Evolutionary conservation across 208 protist species (phyloP).

Genomic region (Crithidia fasciculata): DNA sequence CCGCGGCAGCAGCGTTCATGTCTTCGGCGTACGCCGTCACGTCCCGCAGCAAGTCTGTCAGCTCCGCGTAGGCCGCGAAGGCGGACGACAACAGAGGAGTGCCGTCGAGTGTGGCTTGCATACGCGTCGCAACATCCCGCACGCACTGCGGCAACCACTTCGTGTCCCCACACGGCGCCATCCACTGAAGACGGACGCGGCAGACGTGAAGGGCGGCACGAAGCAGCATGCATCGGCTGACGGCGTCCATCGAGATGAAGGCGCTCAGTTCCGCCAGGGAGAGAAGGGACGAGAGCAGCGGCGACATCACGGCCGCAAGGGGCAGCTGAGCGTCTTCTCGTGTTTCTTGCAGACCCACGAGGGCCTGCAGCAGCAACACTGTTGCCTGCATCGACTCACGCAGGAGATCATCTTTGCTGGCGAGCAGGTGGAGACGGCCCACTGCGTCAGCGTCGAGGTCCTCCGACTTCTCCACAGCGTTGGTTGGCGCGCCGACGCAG

Average conservation of each 20-base stretch:
- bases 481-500: neutral
- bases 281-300: constrained; percentile 28
- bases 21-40: neutral
- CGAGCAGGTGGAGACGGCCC: neutral
- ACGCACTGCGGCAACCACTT: constrained; percentile 28
- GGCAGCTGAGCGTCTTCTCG: constrained; percentile 7
- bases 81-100: constrained; percentile 18
- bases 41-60: constrained; percentile 23
- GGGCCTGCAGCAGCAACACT: constrained; percentile 16
- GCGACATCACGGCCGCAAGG: neutral
- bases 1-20: constrained; percentile 2
- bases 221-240: constrained; percentile 24
- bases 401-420: constrained; percentile 3
- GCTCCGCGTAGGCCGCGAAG: constrained; percentile 14
- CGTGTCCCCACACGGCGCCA: neutral
- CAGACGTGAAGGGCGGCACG: constrained; percentile 22
- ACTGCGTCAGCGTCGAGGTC: neutral
- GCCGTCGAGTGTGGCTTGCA: constrained; percentile 19
- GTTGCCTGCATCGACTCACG: constrained; percentile 16
- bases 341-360: constrained; percentile 9
- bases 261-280: constrained; percentile 28
- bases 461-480: neutral
- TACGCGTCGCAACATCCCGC: constrained; percentile 15
- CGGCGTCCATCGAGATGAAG: constrained; percentile 25
- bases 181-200: constrained; percentile 14